Conservation (phyloP, 140 eudicot genomes). For the Cichorium intybus region DNA sequence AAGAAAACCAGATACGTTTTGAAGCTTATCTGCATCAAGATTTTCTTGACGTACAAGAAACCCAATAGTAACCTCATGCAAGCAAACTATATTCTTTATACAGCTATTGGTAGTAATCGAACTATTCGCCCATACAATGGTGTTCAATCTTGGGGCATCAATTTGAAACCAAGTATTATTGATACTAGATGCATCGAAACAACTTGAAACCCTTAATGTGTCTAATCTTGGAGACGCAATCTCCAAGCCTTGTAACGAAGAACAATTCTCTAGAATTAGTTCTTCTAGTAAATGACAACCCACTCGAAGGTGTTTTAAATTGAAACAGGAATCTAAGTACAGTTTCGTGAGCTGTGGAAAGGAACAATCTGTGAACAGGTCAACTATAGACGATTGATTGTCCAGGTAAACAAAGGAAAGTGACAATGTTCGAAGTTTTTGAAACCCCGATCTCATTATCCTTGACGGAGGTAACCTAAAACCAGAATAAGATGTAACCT, state of each 20-base stretch:
- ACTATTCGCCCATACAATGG: constrained; percentile 48
- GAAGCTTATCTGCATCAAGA: constrained; percentile 35
- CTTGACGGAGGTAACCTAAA: constrained; percentile 56
- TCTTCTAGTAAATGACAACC: constrained; percentile 41
- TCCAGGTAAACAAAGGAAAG: constrained; percentile 40
- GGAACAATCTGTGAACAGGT: constrained; percentile 43
- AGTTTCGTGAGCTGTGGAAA: constrained; percentile 56
- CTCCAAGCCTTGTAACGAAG: constrained; percentile 42
- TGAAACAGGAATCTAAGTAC: constrained; percentile 36
- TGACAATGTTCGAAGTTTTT: constrained; percentile 37
- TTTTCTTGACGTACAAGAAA: constrained; percentile 23
- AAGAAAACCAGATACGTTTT: constrained; percentile 38
- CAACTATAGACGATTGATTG: constrained; percentile 36
- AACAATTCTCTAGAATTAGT: constrained; percentile 44
- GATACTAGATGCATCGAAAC: constrained; percentile 30
- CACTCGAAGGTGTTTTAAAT: constrained; percentile 42
- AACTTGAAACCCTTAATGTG: constrained; percentile 39
- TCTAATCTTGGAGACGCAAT: constrained; percentile 42
- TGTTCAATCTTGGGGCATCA: constrained; percentile 43
- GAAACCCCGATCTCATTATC: constrained; percentile 53
- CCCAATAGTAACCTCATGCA: constrained; percentile 57
- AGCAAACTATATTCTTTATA: constrained; percentile 28
- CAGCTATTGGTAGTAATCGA: constrained; percentile 32
- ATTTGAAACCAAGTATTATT: constrained; percentile 35
- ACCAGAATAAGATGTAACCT: constrained; percentile 47